Conservation (phyloP, 2,329 filamentous ascomycete species). For the Kalaharituber pfeilii region DNA sequence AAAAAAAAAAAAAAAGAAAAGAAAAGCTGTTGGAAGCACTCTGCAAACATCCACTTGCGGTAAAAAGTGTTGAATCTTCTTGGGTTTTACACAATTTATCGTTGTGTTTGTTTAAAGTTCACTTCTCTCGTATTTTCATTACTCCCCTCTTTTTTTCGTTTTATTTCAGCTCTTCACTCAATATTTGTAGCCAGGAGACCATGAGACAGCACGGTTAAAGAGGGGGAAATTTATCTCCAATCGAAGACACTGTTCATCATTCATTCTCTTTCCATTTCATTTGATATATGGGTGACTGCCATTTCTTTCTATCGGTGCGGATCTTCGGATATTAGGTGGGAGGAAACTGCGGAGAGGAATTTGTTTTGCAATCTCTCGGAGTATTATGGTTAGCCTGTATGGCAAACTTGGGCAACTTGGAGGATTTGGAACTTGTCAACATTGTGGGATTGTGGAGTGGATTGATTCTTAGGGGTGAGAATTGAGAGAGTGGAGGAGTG, state of each 20-base stretch:
- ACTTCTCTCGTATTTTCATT: neutral
- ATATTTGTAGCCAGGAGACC: conserved; percentile 1
- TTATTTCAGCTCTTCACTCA: conserved; percentile 5
- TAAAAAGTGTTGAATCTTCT: no score
- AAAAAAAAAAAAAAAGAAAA: no score
- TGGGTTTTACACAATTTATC: neutral
- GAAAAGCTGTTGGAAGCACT: no score
- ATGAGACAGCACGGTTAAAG: neutral
- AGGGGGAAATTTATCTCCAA: neutral
- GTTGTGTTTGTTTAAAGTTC: neutral
- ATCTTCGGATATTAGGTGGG: no score
- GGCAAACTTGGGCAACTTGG: no score
- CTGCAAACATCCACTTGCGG: no score
- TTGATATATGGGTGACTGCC: neutral
- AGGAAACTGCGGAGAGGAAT: no score
- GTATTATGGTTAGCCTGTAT: no score
- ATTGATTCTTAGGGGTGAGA: no score
- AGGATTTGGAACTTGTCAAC: no score
- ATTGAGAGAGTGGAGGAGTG: no score
- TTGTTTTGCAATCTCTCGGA: neutral
- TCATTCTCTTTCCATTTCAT: neutral
- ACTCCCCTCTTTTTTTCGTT: neutral
- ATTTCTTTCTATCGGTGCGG: neutral
- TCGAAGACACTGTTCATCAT: neutral
- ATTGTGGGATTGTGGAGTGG: no score